These are phyloP conservation scores for Kandelia obovata DNA, from an alignment of 345 rosid genomes.

Conservation along the genomic window DNA sequence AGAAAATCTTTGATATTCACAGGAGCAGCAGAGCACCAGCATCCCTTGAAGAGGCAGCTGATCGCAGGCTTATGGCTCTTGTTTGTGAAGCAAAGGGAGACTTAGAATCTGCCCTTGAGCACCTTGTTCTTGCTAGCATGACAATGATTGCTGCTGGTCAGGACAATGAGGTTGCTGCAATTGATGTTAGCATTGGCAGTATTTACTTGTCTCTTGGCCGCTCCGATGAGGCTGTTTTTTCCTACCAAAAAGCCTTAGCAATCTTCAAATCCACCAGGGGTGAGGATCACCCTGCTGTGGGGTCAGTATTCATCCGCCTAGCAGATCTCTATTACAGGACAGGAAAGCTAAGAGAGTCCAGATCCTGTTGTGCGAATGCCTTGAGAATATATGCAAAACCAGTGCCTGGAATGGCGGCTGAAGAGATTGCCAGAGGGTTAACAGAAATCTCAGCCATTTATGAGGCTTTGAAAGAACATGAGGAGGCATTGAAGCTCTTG, in stretches of 20 bases:
- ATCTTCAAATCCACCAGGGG: conserved; percentile 88
- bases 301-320: conserved; percentile 79
- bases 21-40: conserved; percentile 82
- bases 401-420: conserved; percentile 74
- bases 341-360: conserved; percentile 90
- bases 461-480: conserved; percentile 90
- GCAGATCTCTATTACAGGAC: conserved; percentile 91
- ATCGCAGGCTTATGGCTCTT: conserved; percentile 85
- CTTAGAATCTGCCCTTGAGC: conserved; percentile 84
- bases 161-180: conserved; percentile 87
- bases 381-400: conserved; percentile 85
- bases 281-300: conserved; percentile 81
- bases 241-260: conserved; percentile 94
- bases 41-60: conserved; percentile 89
- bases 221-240: conserved; percentile 90
- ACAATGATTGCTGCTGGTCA: conserved; percentile 87
- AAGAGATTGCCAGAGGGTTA: conserved; percentile 84
- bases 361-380: conserved; percentile 86
- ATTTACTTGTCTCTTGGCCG: conserved; percentile 75
- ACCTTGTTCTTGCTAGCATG: conserved; percentile 97
- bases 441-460: conserved; percentile 86
- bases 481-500: conserved; percentile 88
- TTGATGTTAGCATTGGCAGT: conserved; percentile 90
- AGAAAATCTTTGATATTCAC: conserved; percentile 84
- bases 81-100: conserved; percentile 95